Evolutionary conservation across 1,284 basidiomycete genomes (phyloP).

Genomic region (Blastosporella zonata): DNA sequence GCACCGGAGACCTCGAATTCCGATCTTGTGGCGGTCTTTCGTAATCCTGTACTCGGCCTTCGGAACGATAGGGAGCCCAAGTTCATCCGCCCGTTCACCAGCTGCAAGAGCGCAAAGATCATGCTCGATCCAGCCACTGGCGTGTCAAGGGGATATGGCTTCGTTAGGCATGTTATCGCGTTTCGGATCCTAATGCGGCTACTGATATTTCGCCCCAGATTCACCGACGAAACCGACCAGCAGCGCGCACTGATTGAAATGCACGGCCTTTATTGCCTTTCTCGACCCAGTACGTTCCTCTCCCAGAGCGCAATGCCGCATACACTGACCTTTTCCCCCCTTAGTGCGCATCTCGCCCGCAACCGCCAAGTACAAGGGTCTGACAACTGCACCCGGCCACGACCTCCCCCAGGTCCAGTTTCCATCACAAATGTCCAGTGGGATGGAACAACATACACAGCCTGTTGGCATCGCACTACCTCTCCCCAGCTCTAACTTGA

Average conservation of each 20-base stretch:
- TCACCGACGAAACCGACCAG: slow-evolving; percentile 84
- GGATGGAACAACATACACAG: slow-evolving; percentile 30
- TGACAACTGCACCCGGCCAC: slow-evolving; percentile 38
- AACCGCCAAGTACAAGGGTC: slow-evolving; percentile 81
- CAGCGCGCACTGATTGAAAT: slow-evolving; percentile 86
- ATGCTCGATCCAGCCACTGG: slow-evolving; percentile 89
- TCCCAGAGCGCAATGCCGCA: slow-evolving; percentile 20
- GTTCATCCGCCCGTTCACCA: slow-evolving; percentile 81
- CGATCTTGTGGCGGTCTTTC: slow-evolving; percentile 84
- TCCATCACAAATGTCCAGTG: slow-evolving; percentile 30
- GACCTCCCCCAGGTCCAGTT: slow-evolving; percentile 51
- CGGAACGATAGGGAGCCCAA: slow-evolving; percentile 79
- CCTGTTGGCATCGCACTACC: slow-evolving; percentile 46
- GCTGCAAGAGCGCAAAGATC: slow-evolving; percentile 91
- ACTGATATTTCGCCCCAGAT: slow-evolving; percentile 41
- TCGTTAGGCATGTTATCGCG: slow-evolving; percentile 62
- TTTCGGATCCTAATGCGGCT: slow-evolving; percentile 1
- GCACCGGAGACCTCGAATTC: slow-evolving; percentile 88
- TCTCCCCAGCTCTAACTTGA: slow-evolving; percentile 39
- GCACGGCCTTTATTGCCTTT: slow-evolving; percentile 84
- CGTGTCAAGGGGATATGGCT: slow-evolving; percentile 87
- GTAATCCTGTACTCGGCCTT: slow-evolving; percentile 78
- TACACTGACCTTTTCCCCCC: slow-evolving; percentile 26
- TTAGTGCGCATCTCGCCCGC: slow-evolving; percentile 86
- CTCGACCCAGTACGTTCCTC: slow-evolving; percentile 67